Evolutionary conservation across 1,284 basidiomycete genomes (phyloP).

Genomic region (Tetrapyrgos nigripes): DNA sequence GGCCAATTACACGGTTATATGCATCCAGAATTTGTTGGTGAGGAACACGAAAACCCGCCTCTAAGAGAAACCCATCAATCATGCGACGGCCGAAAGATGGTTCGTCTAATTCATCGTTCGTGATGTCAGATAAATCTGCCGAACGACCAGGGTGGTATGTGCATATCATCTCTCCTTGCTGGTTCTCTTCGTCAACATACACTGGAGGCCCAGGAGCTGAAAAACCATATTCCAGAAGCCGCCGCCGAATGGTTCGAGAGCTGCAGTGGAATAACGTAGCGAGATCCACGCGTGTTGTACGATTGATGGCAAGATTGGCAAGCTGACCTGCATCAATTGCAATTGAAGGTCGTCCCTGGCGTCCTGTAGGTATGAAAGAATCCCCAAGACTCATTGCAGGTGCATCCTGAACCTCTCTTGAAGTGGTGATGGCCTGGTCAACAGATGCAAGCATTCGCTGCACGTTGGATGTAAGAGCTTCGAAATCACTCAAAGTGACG

Average conservation of each 20-base stretch:
- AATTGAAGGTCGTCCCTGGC: no score
- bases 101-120: constrained; percentile 22
- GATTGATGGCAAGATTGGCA: no score
- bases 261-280: constrained; percentile 10
- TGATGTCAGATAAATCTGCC: constrained; percentile 7
- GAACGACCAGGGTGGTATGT: constrained; percentile 12
- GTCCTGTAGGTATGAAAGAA: no score
- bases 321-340: no score
- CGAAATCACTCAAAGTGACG: no score
- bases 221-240: constrained; percentile 18
- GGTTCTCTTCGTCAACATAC: constrained; percentile 6
- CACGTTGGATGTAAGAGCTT: no score
- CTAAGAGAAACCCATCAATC: constrained; percentile 24
- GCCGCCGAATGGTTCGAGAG: constrained; percentile 24
- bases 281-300: not conserved
- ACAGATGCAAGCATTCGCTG: no score
- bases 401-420: no score
- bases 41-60: constrained; percentile 20
- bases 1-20: constrained; percentile 20
- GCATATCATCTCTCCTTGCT: constrained; percentile 8
- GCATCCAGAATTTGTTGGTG: constrained; percentile 16
- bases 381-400: no score
- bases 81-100: constrained; percentile 26
- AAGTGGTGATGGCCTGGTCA: no score
- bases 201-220: constrained; percentile 17